A percentile compares a stretch with the other conserved stretches of the same genome.
phyloP scores from a whole-genome alignment of 305 asterid genomes.

The Fraxinus sp. region DNA sequence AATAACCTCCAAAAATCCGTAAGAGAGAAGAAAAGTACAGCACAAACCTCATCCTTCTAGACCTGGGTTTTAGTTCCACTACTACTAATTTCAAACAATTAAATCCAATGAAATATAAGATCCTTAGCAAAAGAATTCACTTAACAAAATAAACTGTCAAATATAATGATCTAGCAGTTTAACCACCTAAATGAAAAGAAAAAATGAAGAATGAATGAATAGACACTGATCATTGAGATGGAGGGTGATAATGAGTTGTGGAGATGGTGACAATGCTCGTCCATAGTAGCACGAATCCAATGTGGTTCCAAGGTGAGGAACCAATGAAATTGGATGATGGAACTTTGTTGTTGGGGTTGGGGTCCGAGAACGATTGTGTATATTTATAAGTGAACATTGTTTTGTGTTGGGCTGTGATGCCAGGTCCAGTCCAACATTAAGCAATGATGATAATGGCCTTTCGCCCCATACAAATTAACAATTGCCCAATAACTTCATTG shows the following conservation, averaged over 20 bases:
- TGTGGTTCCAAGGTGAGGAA: background rate
- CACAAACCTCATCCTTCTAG: background rate
- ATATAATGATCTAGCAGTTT: background rate
- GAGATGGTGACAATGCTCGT: background rate
- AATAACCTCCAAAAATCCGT: background rate
- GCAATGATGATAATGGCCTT: no score
- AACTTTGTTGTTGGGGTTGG: background rate
- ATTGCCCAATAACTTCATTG: no score
- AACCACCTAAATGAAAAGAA: background rate
- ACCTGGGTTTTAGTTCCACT: background rate
- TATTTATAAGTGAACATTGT: background rate
- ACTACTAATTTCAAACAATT: background rate
- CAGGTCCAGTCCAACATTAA: no score
- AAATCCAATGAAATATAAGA: background rate
- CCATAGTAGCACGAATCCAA: background rate
- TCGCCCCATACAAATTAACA: no score
- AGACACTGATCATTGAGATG: background rate
- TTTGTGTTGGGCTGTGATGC: background rate
- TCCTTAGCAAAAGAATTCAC: background rate
- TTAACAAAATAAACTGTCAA: background rate
- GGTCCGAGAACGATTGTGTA: background rate
- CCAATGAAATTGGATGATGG: background rate
- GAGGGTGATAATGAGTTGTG: background rate
- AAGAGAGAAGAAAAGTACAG: background rate
- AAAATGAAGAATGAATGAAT: background rate